A percentile compares a stretch with the other conserved stretches of the same genome.
These are phyloP conservation scores for Emericellopsis atlantica DNA, from an alignment of 2,329 filamentous ascomycete species.

Conservation along the genomic window DNA sequence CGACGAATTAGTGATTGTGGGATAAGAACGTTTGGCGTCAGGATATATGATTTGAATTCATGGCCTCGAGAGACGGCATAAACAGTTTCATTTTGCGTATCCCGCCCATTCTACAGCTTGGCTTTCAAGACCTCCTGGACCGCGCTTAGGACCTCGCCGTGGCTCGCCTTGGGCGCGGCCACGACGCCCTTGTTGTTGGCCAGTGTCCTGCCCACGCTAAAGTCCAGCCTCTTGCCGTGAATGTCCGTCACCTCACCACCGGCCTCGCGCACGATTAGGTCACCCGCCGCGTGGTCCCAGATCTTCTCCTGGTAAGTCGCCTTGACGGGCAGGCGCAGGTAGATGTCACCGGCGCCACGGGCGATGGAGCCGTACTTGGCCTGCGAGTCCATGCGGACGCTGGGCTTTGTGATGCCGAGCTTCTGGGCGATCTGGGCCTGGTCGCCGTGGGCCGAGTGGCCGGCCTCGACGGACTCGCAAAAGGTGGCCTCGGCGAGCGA, in stretches of 20 bases:
- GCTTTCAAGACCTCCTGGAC: slow-evolving; percentile 64
- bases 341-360: slow-evolving; percentile 85
- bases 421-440: slow-evolving; percentile 68
- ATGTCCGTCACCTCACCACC: slow-evolving; percentile 88
- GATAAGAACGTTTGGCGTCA: neutral
- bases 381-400: slow-evolving; percentile 93
- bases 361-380: slow-evolving; percentile 97
- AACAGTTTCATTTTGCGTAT: too few relatives aligned
- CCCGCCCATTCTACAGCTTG: slow-evolving; percentile 9
- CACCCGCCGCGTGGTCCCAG: slow-evolving; percentile 95
- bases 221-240: slow-evolving; percentile 73
- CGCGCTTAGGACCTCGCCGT: slow-evolving; percentile 62
- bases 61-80: too few relatives aligned
- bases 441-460: slow-evolving; percentile 80
- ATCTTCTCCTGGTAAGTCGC: slow-evolving; percentile 97
- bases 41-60: too few relatives aligned
- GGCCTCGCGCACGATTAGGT: slow-evolving; percentile 86
- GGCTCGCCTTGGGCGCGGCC: slow-evolving; percentile 67
- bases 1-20: slow-evolving; percentile 37
- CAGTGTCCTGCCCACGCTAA: slow-evolving; percentile 74
- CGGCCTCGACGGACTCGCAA: slow-evolving; percentile 92
- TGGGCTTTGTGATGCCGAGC: slow-evolving; percentile 78
- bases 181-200: slow-evolving; percentile 88
- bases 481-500: slow-evolving; percentile 76
- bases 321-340: slow-evolving; percentile 76